Percentiles rank a stretch among this genome's conserved stretches.
These are phyloP conservation scores for Botryobasidium botryosum DNA, from an alignment of 768 basidiomycete genomes.

Conservation along the genomic window DNA sequence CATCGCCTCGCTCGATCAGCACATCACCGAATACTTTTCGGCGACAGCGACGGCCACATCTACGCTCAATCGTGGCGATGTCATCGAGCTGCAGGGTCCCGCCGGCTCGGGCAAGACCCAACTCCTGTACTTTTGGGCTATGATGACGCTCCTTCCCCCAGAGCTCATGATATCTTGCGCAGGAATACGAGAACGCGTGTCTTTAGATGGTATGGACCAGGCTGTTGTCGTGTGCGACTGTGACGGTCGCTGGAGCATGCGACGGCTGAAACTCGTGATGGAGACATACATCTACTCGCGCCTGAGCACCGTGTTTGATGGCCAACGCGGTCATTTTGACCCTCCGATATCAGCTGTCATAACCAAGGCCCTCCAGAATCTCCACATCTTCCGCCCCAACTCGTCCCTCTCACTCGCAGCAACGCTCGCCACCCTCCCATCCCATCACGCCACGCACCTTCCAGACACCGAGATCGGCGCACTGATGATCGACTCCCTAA, in stretches of 20 bases:
- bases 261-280: conserved; percentile 37
- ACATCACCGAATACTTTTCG: conserved; percentile 9
- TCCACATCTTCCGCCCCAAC: conserved; percentile 54
- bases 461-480: conserved; percentile 41
- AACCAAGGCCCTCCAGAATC: conserved; percentile 28
- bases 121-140: conserved; percentile 47
- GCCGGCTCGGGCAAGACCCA: conserved; percentile 64
- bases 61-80: conserved; percentile 36
- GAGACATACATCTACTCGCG: conserved; percentile 25
- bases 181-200: conserved; percentile 9
- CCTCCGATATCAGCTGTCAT: conserved; percentile 15
- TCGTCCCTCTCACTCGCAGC: conserved; percentile 54
- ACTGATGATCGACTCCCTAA: conserved; percentile 59
- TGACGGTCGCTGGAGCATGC: conserved; percentile 45
- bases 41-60: conserved; percentile 9
- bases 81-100: conserved; percentile 62
- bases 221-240: conserved; percentile 54
- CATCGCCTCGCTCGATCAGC: conserved; percentile 13
- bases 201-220: conserved; percentile 43
- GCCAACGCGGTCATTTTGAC: background rate
- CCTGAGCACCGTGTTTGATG: conserved; percentile 5
- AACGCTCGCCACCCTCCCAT: conserved; percentile 40
- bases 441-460: conserved; percentile 33
- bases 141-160: conserved; percentile 39
- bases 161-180: too few relatives aligned